Conservation (phyloP, 805 yeast species). For the Saccharomycopsis amapae region DNA sequence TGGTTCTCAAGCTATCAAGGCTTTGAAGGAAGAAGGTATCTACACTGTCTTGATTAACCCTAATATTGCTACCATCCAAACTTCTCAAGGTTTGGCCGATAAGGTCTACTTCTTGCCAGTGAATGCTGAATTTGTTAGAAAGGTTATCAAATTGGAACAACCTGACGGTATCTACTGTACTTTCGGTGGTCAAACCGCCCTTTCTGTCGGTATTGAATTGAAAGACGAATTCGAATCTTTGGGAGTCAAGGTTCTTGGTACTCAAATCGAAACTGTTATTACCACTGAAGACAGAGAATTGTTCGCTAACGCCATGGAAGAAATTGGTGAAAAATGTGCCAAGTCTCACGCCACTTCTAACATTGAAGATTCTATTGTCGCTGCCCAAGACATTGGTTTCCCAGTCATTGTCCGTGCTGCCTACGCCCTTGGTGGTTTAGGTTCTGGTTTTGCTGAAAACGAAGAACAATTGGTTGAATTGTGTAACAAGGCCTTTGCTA, state of each 20-base stretch:
- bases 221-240: slow-evolving; percentile 90
- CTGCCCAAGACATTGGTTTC: slow-evolving; percentile 82
- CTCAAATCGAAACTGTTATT: slow-evolving; percentile 90
- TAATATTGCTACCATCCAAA: slow-evolving; percentile 96
- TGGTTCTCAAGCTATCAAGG: slow-evolving; percentile 98
- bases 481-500: slow-evolving; percentile 88
- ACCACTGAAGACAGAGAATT: slow-evolving; percentile 98
- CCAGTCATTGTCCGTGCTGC: slow-evolving; percentile 98
- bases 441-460: slow-evolving; percentile 94
- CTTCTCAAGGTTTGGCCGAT: slow-evolving; percentile 96
- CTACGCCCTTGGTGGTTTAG: slow-evolving; percentile 94
- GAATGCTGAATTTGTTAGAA: slow-evolving; percentile 90
- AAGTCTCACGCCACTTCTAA: slow-evolving; percentile 78
- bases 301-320: slow-evolving; percentile 90
- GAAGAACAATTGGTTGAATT: slow-evolving; percentile 74
- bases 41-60: slow-evolving; percentile 95
- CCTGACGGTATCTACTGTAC: slow-evolving; percentile 97
- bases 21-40: slow-evolving; percentile 95
- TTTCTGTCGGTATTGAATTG: slow-evolving; percentile 89
- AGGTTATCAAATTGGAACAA: slow-evolving; percentile 88
- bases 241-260: slow-evolving; percentile 94
- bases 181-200: slow-evolving; percentile 98
- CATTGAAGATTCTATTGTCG: slow-evolving; percentile 74
- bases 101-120: slow-evolving; percentile 98
- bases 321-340: slow-evolving; percentile 94